Evolutionary conservation across 2,329 filamentous ascomycete species (phyloP), one percentile per base, ranked within the genome.

Genomic region (Monilinia fructigena): DNA sequence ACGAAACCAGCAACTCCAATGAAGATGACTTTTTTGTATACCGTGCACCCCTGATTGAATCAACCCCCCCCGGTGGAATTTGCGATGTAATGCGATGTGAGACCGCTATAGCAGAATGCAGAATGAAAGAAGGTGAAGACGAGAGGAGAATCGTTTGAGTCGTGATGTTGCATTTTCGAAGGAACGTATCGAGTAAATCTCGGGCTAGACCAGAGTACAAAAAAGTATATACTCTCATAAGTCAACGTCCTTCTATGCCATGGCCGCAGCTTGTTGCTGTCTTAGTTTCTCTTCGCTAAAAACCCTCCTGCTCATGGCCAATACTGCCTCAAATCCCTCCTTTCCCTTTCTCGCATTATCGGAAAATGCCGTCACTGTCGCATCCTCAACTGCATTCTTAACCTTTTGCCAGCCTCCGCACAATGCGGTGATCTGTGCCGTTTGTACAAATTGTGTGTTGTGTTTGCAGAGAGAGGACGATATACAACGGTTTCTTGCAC

Each of bases 381-480:
- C 88, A 74, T 98, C 93, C 81, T 99, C 95, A 74, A 99, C 96
- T 77, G 89, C 92, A 80, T 95, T 97, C 83, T 92, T 95, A 77
- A 98, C 93, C 76, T 93, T 92, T 80, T 97, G 92, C 93, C 95
- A 99, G 69, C 95, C 95, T 72, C 95, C 94, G 78, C 93, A 97
- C 12, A 98, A 82, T 0, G 95, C 95, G 1, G 93, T 97, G 76
- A 99, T 94, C 79, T 93, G 88, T 50, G 95, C 95, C 69, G 92
- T 89, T 81, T 99, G 95, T 58, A 87, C 83, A 76, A 99, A 98
- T 70, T 89, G 85, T 89, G 85, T 3, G 95, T 99, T 48, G 79
- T 85, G 83, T 75, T 78, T 78, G 77, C 78, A 74, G 76, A 70
- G 70, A 79, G 74, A 0, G 92, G 93, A 72, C 85, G 83, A 81